Evolutionary conservation across 495 filamentous ascomycete species (phyloP).

Genomic region (Stereocaulon alpinum): DNA sequence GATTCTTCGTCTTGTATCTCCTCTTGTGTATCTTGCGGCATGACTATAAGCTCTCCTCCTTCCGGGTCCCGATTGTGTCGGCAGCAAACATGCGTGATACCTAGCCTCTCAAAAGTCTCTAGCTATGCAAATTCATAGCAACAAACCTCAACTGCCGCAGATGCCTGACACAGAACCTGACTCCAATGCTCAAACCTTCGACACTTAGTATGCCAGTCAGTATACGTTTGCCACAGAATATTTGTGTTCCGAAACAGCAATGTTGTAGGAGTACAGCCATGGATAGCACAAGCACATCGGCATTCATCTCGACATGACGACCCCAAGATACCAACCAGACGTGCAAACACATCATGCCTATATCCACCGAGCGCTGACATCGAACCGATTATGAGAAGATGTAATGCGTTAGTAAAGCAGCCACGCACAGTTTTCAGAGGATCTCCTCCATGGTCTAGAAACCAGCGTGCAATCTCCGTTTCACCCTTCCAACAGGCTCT

Average conservation of each 20-base stretch:
- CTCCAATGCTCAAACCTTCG: too few species aligned
- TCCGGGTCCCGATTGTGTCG: neutral
- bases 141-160: neutral
- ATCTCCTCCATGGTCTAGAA: neutral
- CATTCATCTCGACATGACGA: neutral
- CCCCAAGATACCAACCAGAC: neutral
- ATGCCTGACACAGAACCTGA: neutral
- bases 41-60: neutral
- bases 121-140: neutral
- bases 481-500: neutral
- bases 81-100: neutral
- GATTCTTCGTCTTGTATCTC: neutral
- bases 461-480: neutral
- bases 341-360: neutral
- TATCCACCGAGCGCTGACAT: too few species aligned
- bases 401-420: neutral
- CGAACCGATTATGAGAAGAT: neutral
- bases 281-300: neutral
- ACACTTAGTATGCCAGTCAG: too few species aligned
- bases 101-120: neutral
- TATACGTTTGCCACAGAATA: too few species aligned
- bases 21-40: neutral
- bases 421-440: neutral
- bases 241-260: neutral
- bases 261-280: neutral